Percentiles rank a stretch among this genome's conserved stretches.
Evolutionary conservation across 805 yeast genomes (phyloP).

Genomic region (Candida ponderosae): DNA sequence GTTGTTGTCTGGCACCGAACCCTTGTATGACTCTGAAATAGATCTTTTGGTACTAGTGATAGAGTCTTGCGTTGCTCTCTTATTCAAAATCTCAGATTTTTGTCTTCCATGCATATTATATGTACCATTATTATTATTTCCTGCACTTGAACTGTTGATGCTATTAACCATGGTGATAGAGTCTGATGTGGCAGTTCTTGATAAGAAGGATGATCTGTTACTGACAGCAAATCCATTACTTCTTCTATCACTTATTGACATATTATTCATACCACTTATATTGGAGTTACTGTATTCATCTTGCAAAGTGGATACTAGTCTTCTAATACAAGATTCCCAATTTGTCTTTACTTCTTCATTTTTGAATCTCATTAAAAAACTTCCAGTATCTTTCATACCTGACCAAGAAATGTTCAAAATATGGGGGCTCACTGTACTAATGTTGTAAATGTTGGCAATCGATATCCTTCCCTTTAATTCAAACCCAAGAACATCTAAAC

Average conservation of each 20-base stretch:
- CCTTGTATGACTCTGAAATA: conserved; percentile 31
- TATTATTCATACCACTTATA: conserved; percentile 7
- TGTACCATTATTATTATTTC: not conserved
- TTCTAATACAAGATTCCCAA: conserved; percentile 68
- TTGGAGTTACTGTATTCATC: conserved; percentile 14
- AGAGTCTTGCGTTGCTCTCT: conserved; percentile 20
- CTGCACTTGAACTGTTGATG: not conserved
- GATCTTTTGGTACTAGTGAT: conserved; percentile 23
- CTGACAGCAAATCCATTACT: conserved; percentile 19
- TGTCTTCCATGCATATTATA: conserved; percentile 17
- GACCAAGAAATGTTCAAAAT: conserved; percentile 67
- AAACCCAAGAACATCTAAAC: conserved; percentile 27
- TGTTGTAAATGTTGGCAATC: conserved; percentile 54
- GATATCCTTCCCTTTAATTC: conserved; percentile 80
- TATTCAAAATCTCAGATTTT: conserved; percentile 17
- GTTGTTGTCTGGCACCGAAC: conserved; percentile 28
- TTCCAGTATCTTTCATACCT: conserved; percentile 82
- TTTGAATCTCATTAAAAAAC: conserved; percentile 72
- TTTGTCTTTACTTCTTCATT: conserved; percentile 77
- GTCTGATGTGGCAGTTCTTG: conserved; percentile 8
- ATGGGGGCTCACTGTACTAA: conserved; percentile 40
- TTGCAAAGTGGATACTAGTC: conserved; percentile 27
- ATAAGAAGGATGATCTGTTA: conserved; percentile 17
- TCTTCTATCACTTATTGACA: conserved; percentile 16
- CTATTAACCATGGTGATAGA: not conserved